Conservation (phyloP, 768 basidiomycete species). For the Strobilomyces confusus region DNA sequence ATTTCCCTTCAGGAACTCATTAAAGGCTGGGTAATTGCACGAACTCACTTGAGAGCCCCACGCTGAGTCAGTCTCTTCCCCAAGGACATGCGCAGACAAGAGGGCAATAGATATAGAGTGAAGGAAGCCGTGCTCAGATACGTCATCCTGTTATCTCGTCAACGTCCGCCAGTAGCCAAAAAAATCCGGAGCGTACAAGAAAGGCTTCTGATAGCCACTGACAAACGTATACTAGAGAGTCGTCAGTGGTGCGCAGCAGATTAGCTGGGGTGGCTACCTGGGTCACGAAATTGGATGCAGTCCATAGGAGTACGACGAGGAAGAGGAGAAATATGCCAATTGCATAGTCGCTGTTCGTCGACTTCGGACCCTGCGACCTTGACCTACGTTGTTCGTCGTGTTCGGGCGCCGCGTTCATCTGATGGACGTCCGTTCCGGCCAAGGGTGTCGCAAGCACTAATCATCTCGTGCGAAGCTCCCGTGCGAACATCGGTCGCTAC, state of each 20-base stretch:
- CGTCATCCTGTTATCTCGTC: conserved; percentile 55
- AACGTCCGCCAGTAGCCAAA: background rate
- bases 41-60: conserved; percentile 11
- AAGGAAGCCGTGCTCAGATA: conserved; percentile 94
- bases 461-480: background rate
- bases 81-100: conserved; percentile 35
- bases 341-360: conserved; percentile 36
- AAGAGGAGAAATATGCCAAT: conserved; percentile 68
- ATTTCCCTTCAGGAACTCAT: background rate
- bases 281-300: conserved; percentile 80
- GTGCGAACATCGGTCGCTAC: conserved; percentile 9
- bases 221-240: conserved; percentile 43
- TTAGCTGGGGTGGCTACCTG: conserved; percentile 44
- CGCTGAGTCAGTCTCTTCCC: background rate
- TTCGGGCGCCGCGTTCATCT: conserved; percentile 18
- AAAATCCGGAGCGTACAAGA: conserved; percentile 51
- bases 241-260: conserved; percentile 4
- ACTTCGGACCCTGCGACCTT: conserved; percentile 2
- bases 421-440: background rate
- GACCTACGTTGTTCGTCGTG: conserved; percentile 13
- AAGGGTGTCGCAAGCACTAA: background rate
- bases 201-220: conserved; percentile 86
- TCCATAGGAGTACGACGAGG: conserved; percentile 84
- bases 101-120: conserved; percentile 72
- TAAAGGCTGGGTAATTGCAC: background rate